Percentiles rank a stretch among this genome's conserved stretches.
Evolutionary conservation across 495 filamentous ascomycete genomes (phyloP).

Genomic region (Talaromyces borbonicus): DNA sequence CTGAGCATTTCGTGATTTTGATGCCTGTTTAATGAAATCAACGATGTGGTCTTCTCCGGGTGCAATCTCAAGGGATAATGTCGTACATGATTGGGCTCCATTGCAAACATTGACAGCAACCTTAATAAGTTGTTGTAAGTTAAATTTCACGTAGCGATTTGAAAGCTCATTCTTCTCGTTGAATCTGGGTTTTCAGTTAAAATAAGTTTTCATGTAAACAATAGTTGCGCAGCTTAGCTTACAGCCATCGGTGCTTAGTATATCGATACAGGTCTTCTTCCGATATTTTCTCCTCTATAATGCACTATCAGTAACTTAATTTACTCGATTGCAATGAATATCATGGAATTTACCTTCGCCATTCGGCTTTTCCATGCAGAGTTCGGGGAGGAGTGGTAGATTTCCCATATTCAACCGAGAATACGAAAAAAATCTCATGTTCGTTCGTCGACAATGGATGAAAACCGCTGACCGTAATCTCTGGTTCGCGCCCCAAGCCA

Average conservation of each 20-base stretch:
- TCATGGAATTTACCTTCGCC: no score
- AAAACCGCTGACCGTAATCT: no score
- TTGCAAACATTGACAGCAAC: slow-evolving; percentile 20
- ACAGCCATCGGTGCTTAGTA: slow-evolving; percentile 29
- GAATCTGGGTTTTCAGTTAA: slow-evolving; percentile 17
- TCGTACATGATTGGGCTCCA: slow-evolving; percentile 24
- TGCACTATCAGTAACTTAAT: no score
- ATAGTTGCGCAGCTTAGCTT: slow-evolving; percentile 10
- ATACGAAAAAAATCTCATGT: no score
- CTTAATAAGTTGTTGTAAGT: slow-evolving; percentile 23
- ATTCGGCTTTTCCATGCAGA: no score
- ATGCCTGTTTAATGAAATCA: slow-evolving; percentile 15
- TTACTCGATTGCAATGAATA: no score
- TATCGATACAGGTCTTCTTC: slow-evolving; percentile 25
- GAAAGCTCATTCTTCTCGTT: slow-evolving; percentile 25
- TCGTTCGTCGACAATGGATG: no score
- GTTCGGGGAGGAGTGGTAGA: no score
- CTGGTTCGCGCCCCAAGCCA: no score
- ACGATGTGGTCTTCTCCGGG: background rate
- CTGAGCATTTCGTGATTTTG: slow-evolving; percentile 21
- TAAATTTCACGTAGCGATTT: slow-evolving; percentile 29
- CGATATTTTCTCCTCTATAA: slow-evolving; percentile 6
- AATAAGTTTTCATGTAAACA: slow-evolving; percentile 5
- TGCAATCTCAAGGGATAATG: background rate
- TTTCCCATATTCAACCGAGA: no score